Percentiles rank a stretch among this genome's conserved stretches.
phyloP scores from a whole-genome alignment of 768 basidiomycete genomes.

The Leccinum uliginosum region DNA sequence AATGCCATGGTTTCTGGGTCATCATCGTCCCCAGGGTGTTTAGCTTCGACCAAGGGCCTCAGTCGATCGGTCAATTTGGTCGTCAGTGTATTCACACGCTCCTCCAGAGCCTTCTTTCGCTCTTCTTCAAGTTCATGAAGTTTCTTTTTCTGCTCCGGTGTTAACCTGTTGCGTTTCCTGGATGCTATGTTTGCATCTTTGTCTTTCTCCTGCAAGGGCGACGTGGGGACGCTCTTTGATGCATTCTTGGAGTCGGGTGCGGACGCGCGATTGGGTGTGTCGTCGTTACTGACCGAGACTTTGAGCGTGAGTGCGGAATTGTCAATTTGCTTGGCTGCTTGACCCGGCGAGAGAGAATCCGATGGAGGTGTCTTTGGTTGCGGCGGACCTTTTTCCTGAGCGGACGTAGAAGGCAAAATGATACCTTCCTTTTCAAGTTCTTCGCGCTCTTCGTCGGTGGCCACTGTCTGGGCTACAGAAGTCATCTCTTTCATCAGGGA shows the following conservation, averaged over 20 bases:
- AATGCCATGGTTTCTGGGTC: constrained; percentile 83
- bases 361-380: constrained; percentile 17
- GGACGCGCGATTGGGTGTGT: constrained; percentile 12
- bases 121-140: constrained; percentile 79
- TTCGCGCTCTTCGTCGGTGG: constrained; percentile 89
- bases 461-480: constrained; percentile 76
- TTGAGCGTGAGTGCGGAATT: constrained; percentile 16
- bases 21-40: constrained; percentile 70
- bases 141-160: constrained; percentile 82
- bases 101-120: constrained; percentile 73
- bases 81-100: constrained; percentile 69
- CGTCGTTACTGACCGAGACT: constrained; percentile 18
- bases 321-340: constrained; percentile 7
- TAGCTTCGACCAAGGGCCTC: constrained; percentile 88
- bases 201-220: constrained; percentile 33
- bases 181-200: constrained; percentile 30
- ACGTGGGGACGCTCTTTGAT: constrained; percentile 22
- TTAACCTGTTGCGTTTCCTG: constrained; percentile 48
- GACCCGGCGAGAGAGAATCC: constrained; percentile 7
- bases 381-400: constrained; percentile 12
- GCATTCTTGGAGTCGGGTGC: constrained; percentile 16
- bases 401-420: constrained; percentile 18
- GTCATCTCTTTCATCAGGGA: constrained; percentile 94
- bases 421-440: constrained; percentile 75
- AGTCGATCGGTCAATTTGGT: constrained; percentile 80